Base-by-base conservation (phyloP, 169 alveolate genomes). In the Eimeria tenella region DNA sequence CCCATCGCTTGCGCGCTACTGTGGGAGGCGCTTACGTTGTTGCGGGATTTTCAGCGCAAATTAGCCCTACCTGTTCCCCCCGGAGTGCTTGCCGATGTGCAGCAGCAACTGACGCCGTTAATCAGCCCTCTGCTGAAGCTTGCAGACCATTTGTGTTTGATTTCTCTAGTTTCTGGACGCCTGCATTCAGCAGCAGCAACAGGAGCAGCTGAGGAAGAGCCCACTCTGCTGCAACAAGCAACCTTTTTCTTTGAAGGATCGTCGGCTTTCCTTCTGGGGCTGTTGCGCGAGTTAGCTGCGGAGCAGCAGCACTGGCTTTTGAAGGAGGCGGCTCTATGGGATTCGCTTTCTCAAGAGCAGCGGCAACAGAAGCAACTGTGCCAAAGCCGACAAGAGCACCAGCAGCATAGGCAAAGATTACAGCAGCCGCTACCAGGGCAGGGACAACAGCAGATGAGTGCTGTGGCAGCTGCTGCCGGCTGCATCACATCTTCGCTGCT, bases 231-330 rank as follows among this genome's bases (percentile, higher is more conserved):
- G 74, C 75, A 58, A 56, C 90, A 82, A 9, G 90, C 90, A 4
- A 58, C 90, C 74, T 56, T 50, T 25, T 82, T 82, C 74, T 82
- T 82, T 8, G 90, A 56, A 15, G 90, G 90, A 23, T 82, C 90
- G 55, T 56, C 90, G 11, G 42, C 60, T 10, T 82, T 82, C 49
- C 31, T 49, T 17, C 23, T 58, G 75, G 75, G 56, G 75, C 74
- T 82, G 90, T 11, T 82, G 75, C 53, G 90, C 74, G 90, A 82
- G 58, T 13, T 58, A 55, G 55, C 90, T 23, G 11, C n/a, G 58
- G 74, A 82, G 75, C 90, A 82, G 74, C 90, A 82, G 58, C 60
- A 55, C 31, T 82, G 90, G 90, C 75, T 49, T 2, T 52, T 19
- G 42, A 82, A 58, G 74, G 90, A 56, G 63, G 74, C 42, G 17